Evolutionary conservation across 2,329 filamentous ascomycete genomes (phyloP).

Genomic region (Westerdykella sp.): DNA sequence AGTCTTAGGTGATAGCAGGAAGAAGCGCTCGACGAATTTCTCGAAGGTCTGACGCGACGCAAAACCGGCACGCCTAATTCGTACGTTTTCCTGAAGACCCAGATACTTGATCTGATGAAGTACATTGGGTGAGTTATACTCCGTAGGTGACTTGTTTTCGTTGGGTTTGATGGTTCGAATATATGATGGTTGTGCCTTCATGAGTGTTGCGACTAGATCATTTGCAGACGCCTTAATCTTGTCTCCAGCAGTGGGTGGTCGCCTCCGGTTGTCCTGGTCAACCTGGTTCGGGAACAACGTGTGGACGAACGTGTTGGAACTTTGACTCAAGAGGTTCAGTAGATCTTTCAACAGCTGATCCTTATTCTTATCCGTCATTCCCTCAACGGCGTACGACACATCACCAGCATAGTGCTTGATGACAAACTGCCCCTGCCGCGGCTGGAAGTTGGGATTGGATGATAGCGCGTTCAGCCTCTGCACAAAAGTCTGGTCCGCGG

Average conservation of each 20-base stretch:
- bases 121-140: constrained; percentile 89
- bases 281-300: constrained; percentile 86
- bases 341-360: constrained; percentile 93
- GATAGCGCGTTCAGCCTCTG: constrained; percentile 85
- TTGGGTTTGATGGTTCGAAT: constrained; percentile 99
- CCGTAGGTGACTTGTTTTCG: constrained; percentile 92
- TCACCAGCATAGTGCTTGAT: constrained; percentile 99
- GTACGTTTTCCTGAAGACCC: constrained; percentile 97
- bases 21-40: constrained; percentile 97
- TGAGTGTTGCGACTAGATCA: constrained; percentile 85
- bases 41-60: constrained; percentile 96
- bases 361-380: constrained; percentile 99
- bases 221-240: constrained; percentile 95
- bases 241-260: constrained; percentile 90
- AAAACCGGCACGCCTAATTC: constrained; percentile 92
- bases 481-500: constrained; percentile 93
- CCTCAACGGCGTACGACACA: constrained; percentile 87
- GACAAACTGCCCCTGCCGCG: constrained; percentile 91
- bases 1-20: constrained; percentile 85
- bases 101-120: constrained; percentile 98
- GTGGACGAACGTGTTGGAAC: constrained; percentile 79
- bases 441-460: constrained; percentile 80
- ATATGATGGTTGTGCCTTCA: constrained; percentile 96
- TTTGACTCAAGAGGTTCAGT: constrained; percentile 76
- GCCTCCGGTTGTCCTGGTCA: constrained; percentile 89